Evolutionary conservation across 495 filamentous ascomycete species (phyloP).

Genomic region (Chlorociboria aeruginascens): DNA sequence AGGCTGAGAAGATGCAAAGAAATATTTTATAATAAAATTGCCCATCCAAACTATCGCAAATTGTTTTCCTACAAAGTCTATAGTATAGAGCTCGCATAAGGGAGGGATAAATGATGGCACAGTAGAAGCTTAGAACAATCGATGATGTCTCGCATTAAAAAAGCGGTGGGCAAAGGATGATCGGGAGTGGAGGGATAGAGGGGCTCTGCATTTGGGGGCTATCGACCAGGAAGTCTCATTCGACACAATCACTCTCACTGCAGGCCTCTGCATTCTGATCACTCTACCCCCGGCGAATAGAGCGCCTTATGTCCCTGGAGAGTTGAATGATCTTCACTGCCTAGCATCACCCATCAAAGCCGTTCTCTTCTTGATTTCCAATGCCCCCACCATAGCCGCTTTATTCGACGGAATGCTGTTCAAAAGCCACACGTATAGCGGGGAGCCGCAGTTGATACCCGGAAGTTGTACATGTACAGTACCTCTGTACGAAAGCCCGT

Average conservation of each 20-base stretch:
- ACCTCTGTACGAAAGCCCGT: too few species aligned
- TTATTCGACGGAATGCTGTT: too few species aligned
- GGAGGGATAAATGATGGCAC: too few species aligned
- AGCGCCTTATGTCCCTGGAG: conserved; percentile 11
- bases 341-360: background rate
- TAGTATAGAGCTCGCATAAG: too few species aligned
- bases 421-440: background rate
- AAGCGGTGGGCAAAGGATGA: background rate
- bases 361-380: background rate
- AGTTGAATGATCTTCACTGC: conserved; percentile 13
- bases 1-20: too few species aligned
- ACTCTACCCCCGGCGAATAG: conserved; percentile 12
- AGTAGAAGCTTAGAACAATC: background rate
- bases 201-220: background rate
- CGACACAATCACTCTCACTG: too few species aligned
- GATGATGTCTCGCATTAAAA: background rate
- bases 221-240: background rate
- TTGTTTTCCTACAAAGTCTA: too few species aligned
- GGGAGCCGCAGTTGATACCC: background rate
- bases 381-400: background rate
- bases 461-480: too few species aligned
- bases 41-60: too few species aligned
- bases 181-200: background rate
- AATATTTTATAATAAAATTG: too few species aligned
- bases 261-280: background rate